Base-by-base conservation (phyloP, 106 monocot species). In the Allium fistulosum region DNA sequence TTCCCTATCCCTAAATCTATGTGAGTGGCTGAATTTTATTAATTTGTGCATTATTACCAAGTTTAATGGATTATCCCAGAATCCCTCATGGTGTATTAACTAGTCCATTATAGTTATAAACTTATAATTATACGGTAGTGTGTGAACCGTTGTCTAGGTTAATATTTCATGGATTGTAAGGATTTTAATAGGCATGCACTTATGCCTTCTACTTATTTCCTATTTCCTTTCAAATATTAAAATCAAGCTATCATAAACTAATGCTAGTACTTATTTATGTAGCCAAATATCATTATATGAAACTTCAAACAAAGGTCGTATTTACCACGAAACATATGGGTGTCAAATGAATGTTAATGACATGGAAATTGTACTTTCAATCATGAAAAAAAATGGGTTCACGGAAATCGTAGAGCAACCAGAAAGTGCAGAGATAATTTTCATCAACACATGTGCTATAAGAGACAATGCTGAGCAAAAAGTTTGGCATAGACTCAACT, bases 281-380 rank as follows among this genome's bases (percentile, higher is more conserved):
- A 97, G 97, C 50, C 58, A 71, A 74, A 61, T 71, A 57, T 77
- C 77, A 63, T 60, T 70, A 72, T 71, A 53, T 64, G 70, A 74
- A 72, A 62, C 50, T 4, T 55, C 37, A 37, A 63, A 69, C 65
- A 97, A 83, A 75, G 92, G 97, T 3, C 92, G 92, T 49, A 84
- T 97, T 27, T 97, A 97, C 77, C 97, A 97, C 63, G 97, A 97
- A 68, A 97, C 97, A 53, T 97, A 97, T 79, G 97, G 97, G 61
- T 97, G 97, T 58, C 97, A 97, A 76, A 97, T 97, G 97, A 97
- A 97, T 73, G 75, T 97, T 66, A 97, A 97, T 62, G 96, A 97
- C 74, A 97, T 97, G 97, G 97, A 97, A 65, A 97, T 97, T 62
- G 97, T 97, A 49, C 71, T 97, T 11, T 97, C 97, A 56, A 97